phyloP scores from a whole-genome alignment of 2,329 filamentous ascomycete genomes.

The Ambrosiella beaveri region DNA sequence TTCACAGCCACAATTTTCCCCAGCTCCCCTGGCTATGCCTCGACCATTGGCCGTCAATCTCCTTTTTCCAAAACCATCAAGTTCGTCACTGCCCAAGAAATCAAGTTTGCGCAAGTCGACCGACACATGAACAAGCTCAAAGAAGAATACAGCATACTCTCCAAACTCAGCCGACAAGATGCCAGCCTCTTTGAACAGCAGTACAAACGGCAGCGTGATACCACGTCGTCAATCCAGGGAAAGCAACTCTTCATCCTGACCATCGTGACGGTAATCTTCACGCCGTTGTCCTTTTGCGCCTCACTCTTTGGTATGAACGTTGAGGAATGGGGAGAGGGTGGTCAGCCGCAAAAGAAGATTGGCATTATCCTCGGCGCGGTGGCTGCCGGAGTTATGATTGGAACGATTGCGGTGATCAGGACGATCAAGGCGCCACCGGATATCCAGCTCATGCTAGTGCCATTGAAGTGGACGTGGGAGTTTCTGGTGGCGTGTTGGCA shows the following conservation, averaged over 20 bases:
- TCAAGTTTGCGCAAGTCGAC: neutral
- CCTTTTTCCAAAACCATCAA: neutral
- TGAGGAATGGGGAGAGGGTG: neutral
- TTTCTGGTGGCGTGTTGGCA: neutral
- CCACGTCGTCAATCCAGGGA: neutral
- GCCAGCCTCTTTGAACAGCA: neutral
- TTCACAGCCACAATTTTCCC: neutral
- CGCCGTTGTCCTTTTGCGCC: constrained; percentile 1
- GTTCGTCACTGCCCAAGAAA: neutral
- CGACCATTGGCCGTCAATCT: neutral
- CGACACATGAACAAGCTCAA: neutral
- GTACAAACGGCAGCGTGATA: neutral
- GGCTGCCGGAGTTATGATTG: neutral
- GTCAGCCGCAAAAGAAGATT: neutral
- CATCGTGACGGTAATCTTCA: neutral
- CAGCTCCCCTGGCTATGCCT: neutral
- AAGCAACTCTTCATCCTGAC: neutral
- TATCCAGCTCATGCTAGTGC: neutral
- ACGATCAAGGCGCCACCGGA: neutral
- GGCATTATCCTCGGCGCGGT: neutral
- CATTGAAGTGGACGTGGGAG: neutral
- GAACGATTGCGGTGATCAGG: neutral
- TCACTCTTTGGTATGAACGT: constrained; percentile 1
- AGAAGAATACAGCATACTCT: neutral
- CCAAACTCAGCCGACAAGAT: neutral